Evolutionary conservation across 441 rosid genomes (phyloP).

Genomic region (Gossypium gossypioides): DNA sequence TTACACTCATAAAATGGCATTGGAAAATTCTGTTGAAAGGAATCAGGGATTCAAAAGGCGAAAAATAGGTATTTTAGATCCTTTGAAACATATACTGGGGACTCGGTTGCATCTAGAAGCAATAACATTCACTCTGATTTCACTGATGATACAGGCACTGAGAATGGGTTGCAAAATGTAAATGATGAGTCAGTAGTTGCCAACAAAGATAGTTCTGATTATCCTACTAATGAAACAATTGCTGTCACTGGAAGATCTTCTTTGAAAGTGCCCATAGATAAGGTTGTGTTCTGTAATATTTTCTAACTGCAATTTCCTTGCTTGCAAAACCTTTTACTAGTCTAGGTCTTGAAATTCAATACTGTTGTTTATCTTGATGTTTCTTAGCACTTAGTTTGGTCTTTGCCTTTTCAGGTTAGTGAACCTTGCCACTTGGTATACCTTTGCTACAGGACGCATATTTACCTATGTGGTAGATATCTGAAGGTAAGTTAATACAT

Average conservation of each 20-base stretch:
- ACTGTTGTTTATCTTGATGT: neutral
- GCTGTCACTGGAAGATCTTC: slow-evolving; percentile 14
- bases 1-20: slow-evolving; percentile 33
- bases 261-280: slow-evolving; percentile 28
- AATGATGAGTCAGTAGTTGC: slow-evolving; percentile 15
- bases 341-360: slow-evolving; percentile 8
- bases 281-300: slow-evolving; percentile 30
- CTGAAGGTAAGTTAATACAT: slow-evolving; percentile 48
- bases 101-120: slow-evolving; percentile 3
- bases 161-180: slow-evolving; percentile 25
- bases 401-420: slow-evolving; percentile 34
- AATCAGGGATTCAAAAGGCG: slow-evolving; percentile 52
- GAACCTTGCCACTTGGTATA: slow-evolving; percentile 60
- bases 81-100: neutral
- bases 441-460: slow-evolving; percentile 51
- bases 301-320: neutral
- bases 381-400: slow-evolving; percentile 5
- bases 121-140: neutral
- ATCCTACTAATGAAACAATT: slow-evolving; percentile 13
- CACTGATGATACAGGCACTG: slow-evolving; percentile 27
- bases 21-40: slow-evolving; percentile 27
- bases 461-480: slow-evolving; percentile 85
- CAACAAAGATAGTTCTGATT: slow-evolving; percentile 12
- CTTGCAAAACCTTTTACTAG: neutral
- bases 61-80: slow-evolving; percentile 45